These are phyloP conservation scores for Pseudocercospora fijiensis DNA, from an alignment of 2,329 filamentous ascomycete genomes.

Conservation along the genomic window DNA sequence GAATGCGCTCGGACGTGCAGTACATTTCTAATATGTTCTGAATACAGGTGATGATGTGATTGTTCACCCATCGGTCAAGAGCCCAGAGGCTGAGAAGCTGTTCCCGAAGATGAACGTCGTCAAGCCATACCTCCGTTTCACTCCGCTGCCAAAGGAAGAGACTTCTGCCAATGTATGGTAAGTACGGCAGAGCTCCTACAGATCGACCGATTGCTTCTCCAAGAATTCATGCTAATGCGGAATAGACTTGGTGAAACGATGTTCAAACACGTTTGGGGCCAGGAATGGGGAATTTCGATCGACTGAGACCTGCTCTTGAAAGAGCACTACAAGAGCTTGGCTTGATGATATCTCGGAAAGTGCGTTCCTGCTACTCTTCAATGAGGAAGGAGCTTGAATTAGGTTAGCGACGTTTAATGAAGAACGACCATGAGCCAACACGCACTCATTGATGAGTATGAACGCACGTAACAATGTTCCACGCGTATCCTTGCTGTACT, in stretches of 20 bases:
- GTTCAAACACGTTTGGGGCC: constrained; percentile 30
- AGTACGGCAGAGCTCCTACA: neutral
- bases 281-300: constrained; percentile 25
- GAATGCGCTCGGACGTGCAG: neutral
- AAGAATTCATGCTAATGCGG: neutral
- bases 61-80: constrained; percentile 59
- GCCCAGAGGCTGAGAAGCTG: constrained; percentile 58
- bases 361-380: neutral
- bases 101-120: constrained; percentile 62
- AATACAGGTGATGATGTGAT: constrained; percentile 56
- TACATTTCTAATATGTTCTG: neutral
- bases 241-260: constrained; percentile 17
- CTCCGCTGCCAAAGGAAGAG: constrained; percentile 59
- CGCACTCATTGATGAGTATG: neutral
- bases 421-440: neutral
- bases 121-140: constrained; percentile 63
- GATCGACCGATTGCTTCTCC: neutral
- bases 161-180: constrained; percentile 48
- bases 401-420: neutral
- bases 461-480: neutral
- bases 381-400: constrained; percentile 1
- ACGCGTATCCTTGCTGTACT: neutral
- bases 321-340: neutral
- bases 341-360: neutral
- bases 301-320: neutral